Base-by-base conservation (phyloP, 805 yeast species). In the Blastobotrys peoriensis region DNA sequence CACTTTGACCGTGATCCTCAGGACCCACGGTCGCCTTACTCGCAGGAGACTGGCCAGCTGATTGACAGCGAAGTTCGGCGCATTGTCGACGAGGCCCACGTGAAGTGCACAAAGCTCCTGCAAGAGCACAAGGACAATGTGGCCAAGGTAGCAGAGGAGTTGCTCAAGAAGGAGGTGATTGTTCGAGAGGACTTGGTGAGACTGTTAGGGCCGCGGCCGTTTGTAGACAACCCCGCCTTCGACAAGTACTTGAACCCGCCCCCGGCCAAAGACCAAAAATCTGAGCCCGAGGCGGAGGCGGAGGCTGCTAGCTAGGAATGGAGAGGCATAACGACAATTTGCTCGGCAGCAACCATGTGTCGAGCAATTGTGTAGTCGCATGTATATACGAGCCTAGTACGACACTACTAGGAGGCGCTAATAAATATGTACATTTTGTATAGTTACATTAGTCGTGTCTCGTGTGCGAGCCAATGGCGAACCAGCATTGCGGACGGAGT, bases 221-320 rank as follows among this genome's bases (percentile, higher is more conserved):
- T 80, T 70, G 77, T 80, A 13, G 86, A 83, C 59, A 84, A 84
- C 57, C 94, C 84, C 59, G 95, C 95, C 1, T 88, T 89, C 65
- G 95, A 87, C 63, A 86, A 86, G 62, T 89, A 89, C 58, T 68
- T 89, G 13, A 21, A 27, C 3, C 13, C 33, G 13, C 33, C 33
- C 3, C 16, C 33, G 3, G n/a, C 19, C 10, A 18, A 19, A 10
- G 19, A 5, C 20, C n/a, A n/a, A n/a, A n/a, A n/a, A n/a, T 4
- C 4, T 6, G 6, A 34, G 21, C 21, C 37, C 10, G 37, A 34
- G 37, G 37, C 17, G 17, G 19, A n/a, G 10, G 37, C 37, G 4
- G 37, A 16, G 21, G 4, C 37, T n/a, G n/a, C n/a, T n/a, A n/a
- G n/a, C n/a, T n/a, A n/a, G n/a, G n/a, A n/a, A n/a, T n/a, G n/a